Percentiles rank a stretch among this genome's conserved stretches.
Conservation (phyloP, 192 early-diverging fungal species). For the Gonapodya prolifera region DNA sequence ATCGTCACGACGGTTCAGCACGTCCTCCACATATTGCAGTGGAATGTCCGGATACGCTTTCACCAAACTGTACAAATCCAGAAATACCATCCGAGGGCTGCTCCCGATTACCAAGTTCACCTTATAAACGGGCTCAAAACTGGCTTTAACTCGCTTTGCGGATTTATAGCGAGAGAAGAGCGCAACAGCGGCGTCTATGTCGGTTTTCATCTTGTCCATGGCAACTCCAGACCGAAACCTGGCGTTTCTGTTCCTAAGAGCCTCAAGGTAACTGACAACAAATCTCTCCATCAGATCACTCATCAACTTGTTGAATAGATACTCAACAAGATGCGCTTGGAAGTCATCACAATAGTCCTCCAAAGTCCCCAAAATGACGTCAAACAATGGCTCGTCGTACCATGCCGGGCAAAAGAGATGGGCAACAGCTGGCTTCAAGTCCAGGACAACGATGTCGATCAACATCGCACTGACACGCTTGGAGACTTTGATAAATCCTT, state of each 20-base stretch:
- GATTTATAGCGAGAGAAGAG: slow-evolving; percentile 70
- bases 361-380: slow-evolving; percentile 79
- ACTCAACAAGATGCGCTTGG: slow-evolving; percentile 70
- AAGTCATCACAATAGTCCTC: slow-evolving; percentile 91
- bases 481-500: slow-evolving; percentile 86
- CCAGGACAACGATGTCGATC: slow-evolving; percentile 71
- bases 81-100: slow-evolving; percentile 67
- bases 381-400: slow-evolving; percentile 84
- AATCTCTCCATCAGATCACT: slow-evolving; percentile 79
- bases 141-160: slow-evolving; percentile 52
- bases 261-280: slow-evolving; percentile 72
- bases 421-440: slow-evolving; percentile 59
- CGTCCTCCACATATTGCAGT: slow-evolving; percentile 80
- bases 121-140: slow-evolving; percentile 73
- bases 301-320: slow-evolving; percentile 75
- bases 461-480: slow-evolving; percentile 61
- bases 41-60: slow-evolving; percentile 87
- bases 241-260: slow-evolving; percentile 61
- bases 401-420: slow-evolving; percentile 68
- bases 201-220: slow-evolving; percentile 57
- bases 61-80: slow-evolving; percentile 85
- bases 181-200: slow-evolving; percentile 55
- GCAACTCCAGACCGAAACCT: slow-evolving; percentile 58
- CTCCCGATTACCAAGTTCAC: slow-evolving; percentile 68
- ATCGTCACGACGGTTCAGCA: slow-evolving; percentile 79